Evolutionary conservation across 1,284 basidiomycete genomes (phyloP).

Genomic region (Pterulicium gracile): DNA sequence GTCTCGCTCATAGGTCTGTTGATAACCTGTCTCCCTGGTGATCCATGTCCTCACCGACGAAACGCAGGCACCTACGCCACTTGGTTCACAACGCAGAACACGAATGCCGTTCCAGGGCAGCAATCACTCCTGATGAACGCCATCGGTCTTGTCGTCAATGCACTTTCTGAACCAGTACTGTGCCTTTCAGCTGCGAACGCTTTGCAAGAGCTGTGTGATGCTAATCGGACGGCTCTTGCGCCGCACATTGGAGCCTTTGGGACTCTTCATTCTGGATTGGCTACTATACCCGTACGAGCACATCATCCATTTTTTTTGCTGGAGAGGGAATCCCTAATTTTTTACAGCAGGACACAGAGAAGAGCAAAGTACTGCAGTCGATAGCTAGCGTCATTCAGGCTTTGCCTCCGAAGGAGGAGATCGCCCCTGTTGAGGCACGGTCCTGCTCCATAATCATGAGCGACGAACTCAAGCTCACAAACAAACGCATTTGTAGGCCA

Average conservation of each 20-base stretch:
- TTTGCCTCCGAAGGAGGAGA: slow-evolving; percentile 62
- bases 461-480: slow-evolving; percentile 3
- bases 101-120: slow-evolving; percentile 22
- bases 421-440: slow-evolving; percentile 66
- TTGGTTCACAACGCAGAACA: slow-evolving; percentile 63
- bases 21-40: slow-evolving; percentile 1
- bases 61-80: slow-evolving; percentile 68
- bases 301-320: slow-evolving; percentile 5
- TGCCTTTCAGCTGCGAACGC: slow-evolving; percentile 72
- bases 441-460: background rate
- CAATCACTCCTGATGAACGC: slow-evolving; percentile 43
- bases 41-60: slow-evolving; percentile 2
- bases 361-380: slow-evolving; percentile 80
- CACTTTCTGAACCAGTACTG: slow-evolving; percentile 51
- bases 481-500: too few relatives aligned
- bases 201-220: slow-evolving; percentile 77
- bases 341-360: slow-evolving; percentile 62
- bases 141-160: slow-evolving; percentile 64
- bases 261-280: slow-evolving; percentile 67
- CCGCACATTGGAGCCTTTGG: slow-evolving; percentile 78
- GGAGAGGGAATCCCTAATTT: background rate
- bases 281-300: slow-evolving; percentile 53
- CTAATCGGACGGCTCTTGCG: slow-evolving; percentile 71
- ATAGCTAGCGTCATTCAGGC: slow-evolving; percentile 89
- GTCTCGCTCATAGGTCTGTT: slow-evolving; percentile 54